These are phyloP conservation scores for Blastobotrys raffinosifermentans DNA, from an alignment of 1,139 yeast species.

Conservation along the genomic window DNA sequence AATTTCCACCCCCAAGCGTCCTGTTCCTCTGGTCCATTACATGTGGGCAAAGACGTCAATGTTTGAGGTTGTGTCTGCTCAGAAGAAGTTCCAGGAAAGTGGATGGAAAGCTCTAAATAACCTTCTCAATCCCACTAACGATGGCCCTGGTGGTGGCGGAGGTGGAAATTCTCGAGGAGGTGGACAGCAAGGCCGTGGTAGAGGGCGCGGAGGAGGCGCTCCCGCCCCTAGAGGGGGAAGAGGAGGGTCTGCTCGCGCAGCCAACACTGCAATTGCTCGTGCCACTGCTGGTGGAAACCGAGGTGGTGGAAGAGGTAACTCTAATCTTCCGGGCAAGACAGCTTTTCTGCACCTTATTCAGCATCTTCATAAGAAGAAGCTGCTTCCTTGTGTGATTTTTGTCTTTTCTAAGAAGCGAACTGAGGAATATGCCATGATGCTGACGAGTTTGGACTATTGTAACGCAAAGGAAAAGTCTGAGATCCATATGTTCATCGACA, in stretches of 20 bases:
- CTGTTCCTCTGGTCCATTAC: slow-evolving; percentile 86
- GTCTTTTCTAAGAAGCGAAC: slow-evolving; percentile 92
- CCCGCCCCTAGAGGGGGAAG: slow-evolving; percentile 24
- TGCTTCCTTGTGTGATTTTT: slow-evolving; percentile 86
- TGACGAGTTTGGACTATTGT: slow-evolving; percentile 72
- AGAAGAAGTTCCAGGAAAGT: slow-evolving; percentile 57
- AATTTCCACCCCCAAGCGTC: slow-evolving; percentile 91
- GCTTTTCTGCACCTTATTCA: slow-evolving; percentile 52
- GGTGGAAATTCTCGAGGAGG: slow-evolving; percentile 14
- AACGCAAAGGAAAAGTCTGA: slow-evolving; percentile 81
- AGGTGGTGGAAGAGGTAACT: slow-evolving; percentile 32
- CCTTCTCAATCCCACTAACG: slow-evolving; percentile 40
- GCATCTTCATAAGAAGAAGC: slow-evolving; percentile 54
- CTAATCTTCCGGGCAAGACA: slow-evolving; percentile 66
- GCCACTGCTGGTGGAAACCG: slow-evolving; percentile 27
- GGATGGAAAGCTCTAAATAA: slow-evolving; percentile 63
- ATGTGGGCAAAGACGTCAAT: slow-evolving; percentile 70
- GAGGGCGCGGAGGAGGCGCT: slow-evolving; percentile 26
- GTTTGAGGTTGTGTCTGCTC: slow-evolving; percentile 67
- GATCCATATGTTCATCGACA: slow-evolving; percentile 86
- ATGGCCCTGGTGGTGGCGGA: slow-evolving; percentile 27
- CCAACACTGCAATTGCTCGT: too few relatives aligned
- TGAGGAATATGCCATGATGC: slow-evolving; percentile 83
- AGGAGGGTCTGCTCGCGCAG: too few relatives aligned
- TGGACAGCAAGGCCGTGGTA: slow-evolving; percentile 29